Evolutionary conservation across 2,329 filamentous ascomycete genomes (phyloP).

Genomic region (Periglandula ipomoeae): DNA sequence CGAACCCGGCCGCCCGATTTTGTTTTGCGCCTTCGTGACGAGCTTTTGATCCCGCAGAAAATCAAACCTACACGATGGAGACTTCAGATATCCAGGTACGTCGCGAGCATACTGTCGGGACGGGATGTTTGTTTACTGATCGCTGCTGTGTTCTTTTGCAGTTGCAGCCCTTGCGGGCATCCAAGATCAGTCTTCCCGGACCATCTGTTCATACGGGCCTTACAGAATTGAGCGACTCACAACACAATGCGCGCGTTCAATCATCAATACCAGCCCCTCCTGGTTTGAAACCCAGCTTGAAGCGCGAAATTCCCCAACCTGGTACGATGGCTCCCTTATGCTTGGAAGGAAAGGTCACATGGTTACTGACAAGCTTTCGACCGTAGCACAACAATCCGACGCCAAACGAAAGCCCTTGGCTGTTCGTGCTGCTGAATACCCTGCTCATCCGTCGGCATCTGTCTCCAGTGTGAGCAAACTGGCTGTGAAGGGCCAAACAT

Average conservation of each 20-base stretch:
- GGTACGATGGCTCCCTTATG: constrained; percentile 20
- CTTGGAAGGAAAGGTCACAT: background rate
- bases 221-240: constrained; percentile 50
- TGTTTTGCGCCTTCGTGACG: background rate
- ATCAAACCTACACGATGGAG: constrained; percentile 21
- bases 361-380: constrained; percentile 11
- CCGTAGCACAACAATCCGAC: constrained; percentile 42
- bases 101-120: background rate
- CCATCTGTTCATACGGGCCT: constrained; percentile 25
- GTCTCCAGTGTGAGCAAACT: constrained; percentile 28
- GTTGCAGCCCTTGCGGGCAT: constrained; percentile 18
- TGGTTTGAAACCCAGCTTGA: constrained; percentile 30
- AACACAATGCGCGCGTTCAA: constrained; percentile 46
- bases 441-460: constrained; percentile 18
- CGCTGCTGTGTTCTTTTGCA: background rate
- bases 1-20: background rate
- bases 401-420: constrained; percentile 51
- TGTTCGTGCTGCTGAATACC: constrained; percentile 45
- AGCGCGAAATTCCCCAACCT: constrained; percentile 40
- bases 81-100: constrained; percentile 22
- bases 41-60: constrained; percentile 11
- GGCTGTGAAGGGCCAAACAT: constrained; percentile 34
- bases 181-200: constrained; percentile 23
- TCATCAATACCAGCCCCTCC: constrained; percentile 31
- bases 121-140: background rate